Evolutionary conservation across 371 early-diverging fungal genomes (phyloP).

Genomic region (Catenaria anguillulae): DNA sequence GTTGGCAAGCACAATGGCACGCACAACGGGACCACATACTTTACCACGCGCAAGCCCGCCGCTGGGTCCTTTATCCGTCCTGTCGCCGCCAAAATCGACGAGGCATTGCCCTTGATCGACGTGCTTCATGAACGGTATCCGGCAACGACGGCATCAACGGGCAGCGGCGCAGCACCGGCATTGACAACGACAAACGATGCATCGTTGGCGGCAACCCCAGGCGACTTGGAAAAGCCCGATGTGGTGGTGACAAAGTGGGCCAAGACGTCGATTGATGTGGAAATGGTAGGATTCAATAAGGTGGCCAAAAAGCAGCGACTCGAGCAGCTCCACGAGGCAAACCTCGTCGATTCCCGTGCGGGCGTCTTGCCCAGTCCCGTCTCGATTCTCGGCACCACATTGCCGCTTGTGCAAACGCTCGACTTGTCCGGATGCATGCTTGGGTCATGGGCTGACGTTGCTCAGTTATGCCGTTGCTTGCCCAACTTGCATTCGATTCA

Average conservation of each 20-base stretch:
- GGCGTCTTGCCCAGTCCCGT: not conserved
- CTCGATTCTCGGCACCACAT: no score
- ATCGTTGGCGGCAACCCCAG: no score
- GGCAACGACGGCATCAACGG: no score
- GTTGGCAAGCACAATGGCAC: constrained; percentile 10
- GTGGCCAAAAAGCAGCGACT: not conserved
- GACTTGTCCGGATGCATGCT: not conserved
- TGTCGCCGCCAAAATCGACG: not conserved
- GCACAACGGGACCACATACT: constrained; percentile 8
- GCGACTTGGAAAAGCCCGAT: no score
- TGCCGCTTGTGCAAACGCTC: not conserved
- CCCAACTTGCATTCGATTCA: not conserved
- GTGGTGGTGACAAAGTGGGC: no score
- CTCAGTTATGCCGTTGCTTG: not conserved
- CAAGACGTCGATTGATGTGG: constrained; percentile 1
- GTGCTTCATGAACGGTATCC: no score
- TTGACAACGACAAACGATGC: no score
- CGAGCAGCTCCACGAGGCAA: not conserved
- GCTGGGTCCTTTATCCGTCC: not conserved
- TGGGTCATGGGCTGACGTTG: not conserved
- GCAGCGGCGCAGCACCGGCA: no score
- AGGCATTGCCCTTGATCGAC: not conserved
- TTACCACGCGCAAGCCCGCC: not conserved
- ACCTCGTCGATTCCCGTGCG: not conserved
- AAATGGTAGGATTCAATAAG: not conserved